Conservation (phyloP, 2,329 filamentous ascomycete species). For the Talaromyces sp. region DNA sequence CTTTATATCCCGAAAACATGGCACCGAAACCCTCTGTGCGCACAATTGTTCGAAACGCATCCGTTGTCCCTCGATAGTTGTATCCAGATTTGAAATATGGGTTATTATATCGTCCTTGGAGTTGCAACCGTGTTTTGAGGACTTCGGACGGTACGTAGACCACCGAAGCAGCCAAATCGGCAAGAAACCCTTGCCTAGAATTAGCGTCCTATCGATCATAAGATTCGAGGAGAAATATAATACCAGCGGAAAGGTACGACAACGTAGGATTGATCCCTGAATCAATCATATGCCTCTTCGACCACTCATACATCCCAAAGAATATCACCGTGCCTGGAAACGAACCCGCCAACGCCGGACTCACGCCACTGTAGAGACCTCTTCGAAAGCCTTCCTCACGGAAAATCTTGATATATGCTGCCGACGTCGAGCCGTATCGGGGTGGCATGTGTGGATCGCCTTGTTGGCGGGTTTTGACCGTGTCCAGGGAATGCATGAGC, state of each 20-base stretch:
- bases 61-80: slow-evolving; percentile 82
- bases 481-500: slow-evolving; percentile 98
- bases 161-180: slow-evolving; percentile 85
- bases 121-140: slow-evolving; percentile 90
- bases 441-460: slow-evolving; percentile 90
- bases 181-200: slow-evolving; percentile 68
- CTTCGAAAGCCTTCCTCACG: slow-evolving; percentile 82
- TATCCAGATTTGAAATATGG: slow-evolving; percentile 91
- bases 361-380: slow-evolving; percentile 89
- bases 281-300: slow-evolving; percentile 85
- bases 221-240: slow-evolving; percentile 22
- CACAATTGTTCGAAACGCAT: slow-evolving; percentile 82
- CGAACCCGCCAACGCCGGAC: slow-evolving; percentile 84
- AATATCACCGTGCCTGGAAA: slow-evolving; percentile 93
- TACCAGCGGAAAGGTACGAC: slow-evolving; percentile 81
- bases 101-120: slow-evolving; percentile 94
- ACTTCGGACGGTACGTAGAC: slow-evolving; percentile 97
- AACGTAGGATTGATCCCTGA: slow-evolving; percentile 74
- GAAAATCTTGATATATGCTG: slow-evolving; percentile 88
- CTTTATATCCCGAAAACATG: slow-evolving; percentile 95
- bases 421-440: slow-evolving; percentile 85
- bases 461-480: slow-evolving; percentile 96
- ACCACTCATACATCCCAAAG: slow-evolving; percentile 94
- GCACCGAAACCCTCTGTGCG: slow-evolving; percentile 76
- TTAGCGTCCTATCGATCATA: slow-evolving; percentile 7